Base-by-base conservation (phyloP, 1,284 basidiomycete genomes). In the Sphagnurus paluster region DNA sequence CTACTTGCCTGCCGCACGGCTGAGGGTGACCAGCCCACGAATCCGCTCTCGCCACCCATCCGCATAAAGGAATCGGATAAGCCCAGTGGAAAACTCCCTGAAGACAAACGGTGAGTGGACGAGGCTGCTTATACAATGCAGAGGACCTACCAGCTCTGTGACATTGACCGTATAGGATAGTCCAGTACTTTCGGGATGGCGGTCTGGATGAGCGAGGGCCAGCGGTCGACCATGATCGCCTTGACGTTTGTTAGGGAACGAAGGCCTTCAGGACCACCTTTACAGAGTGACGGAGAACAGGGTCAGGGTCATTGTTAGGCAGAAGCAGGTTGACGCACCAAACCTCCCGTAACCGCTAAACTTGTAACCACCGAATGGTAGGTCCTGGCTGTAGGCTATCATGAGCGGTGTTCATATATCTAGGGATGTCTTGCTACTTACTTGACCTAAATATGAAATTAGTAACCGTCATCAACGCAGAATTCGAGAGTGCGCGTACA, bases 331-430 rank as follows among this genome's bases (percentile, higher is more conserved):
- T n/a, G n/a, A 57, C 57, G 54, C 55, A 83, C 90, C 91, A 57
- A 97, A 96, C 52, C 94, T 81, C 9, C 91, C 93, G 61, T 94
- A 93, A 34, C 94, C 94, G 44, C 87, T 91, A 34, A 79, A 77
- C 67, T 98, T 98, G 40, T 82, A 79, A 25, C 94, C 95, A 25
- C 95, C 95, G 51, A 98, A 98, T 3, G 95, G 94, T 57, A 97
- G 75, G 59, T 92, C 89, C 75, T 98, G 95, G 64, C 92, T 96
- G 55, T 64, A 57, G 48, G 32, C 52, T 19, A 38, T 25, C 28
- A 11, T 25, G 14, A 33, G 36, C 52, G 35, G 33, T 20, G 26
- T 32, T 40, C 48, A 5, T 9, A 17, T 5, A 29, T 6, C 24
- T 35, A 36, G 35, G 9, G 19, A 26, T 23, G 32, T 13, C 14